Evolutionary conservation across 139 green algal species (phyloP).

Genomic region (Chlorella sp.): DNA sequence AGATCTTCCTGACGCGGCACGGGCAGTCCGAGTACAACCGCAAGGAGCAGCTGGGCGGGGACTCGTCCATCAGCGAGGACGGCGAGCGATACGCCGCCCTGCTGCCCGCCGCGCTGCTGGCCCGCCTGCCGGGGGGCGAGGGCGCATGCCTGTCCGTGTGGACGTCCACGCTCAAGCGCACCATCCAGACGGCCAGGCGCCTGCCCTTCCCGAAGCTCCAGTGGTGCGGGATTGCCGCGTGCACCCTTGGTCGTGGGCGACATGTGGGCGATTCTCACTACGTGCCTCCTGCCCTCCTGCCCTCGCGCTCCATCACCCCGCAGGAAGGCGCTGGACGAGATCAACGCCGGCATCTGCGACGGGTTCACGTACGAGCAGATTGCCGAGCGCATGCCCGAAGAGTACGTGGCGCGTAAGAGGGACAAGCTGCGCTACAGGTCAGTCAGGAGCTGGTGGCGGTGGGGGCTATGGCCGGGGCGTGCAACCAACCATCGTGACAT

Average conservation of each 20-base stretch:
- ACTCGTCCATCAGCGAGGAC: slow-evolving; percentile 53
- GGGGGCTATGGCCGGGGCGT: neutral
- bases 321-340: slow-evolving; percentile 74
- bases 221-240: too few species aligned
- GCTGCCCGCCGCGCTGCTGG: slow-evolving; percentile 64
- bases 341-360: slow-evolving; percentile 76
- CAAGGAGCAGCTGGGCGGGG: slow-evolving; percentile 69
- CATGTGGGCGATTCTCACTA: too few species aligned
- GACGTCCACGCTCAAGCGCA: slow-evolving; percentile 90
- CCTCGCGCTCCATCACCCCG: too few species aligned
- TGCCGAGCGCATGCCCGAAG: slow-evolving; percentile 57
- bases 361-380: slow-evolving; percentile 87
- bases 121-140: slow-evolving; percentile 33
- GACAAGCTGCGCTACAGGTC: slow-evolving; percentile 90
- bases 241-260: too few species aligned
- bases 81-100: slow-evolving; percentile 70
- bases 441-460: too few species aligned
- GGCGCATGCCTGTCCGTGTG: slow-evolving; percentile 67
- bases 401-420: slow-evolving; percentile 63
- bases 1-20: slow-evolving; percentile 83
- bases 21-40: slow-evolving; percentile 75
- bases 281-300: too few species aligned
- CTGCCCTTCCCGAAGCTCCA: slow-evolving; percentile 69
- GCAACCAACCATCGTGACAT: neutral
- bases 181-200: slow-evolving; percentile 80